phyloP scores from a whole-genome alignment of 2,329 filamentous ascomycete genomes.

The Corinectria fuckeliana region DNA sequence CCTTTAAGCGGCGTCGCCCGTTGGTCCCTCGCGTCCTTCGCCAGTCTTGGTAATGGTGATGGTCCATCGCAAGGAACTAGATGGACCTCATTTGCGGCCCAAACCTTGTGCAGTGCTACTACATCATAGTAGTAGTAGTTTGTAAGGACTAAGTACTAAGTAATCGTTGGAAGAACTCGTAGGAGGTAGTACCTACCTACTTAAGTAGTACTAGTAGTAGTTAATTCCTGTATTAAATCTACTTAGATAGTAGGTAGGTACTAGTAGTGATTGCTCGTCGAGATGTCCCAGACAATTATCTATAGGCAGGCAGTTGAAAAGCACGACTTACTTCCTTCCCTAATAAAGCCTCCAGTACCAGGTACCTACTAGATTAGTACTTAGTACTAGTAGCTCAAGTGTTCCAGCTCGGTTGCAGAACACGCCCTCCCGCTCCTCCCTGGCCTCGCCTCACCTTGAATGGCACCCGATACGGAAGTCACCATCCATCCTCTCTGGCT shows the following conservation, averaged over 20 bases:
- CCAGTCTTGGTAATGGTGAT: slow-evolving; percentile 2
- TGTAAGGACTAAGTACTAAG: no score
- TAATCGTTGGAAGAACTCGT: no score
- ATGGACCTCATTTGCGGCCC: neutral
- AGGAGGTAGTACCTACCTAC: neutral
- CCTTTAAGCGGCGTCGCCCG: slow-evolving; percentile 6
- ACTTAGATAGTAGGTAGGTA: no score
- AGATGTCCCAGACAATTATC: no score
- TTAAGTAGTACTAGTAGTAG: no score
- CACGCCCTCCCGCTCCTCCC: neutral
- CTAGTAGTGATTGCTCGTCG: no score
- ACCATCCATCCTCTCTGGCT: neutral
- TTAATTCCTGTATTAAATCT: no score
- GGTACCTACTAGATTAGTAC: no score
- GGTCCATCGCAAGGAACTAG: neutral
- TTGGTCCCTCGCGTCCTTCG: neutral
- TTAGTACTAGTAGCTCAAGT: neutral
- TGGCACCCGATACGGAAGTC: neutral
- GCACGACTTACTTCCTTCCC: no score
- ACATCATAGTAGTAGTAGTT: no score
- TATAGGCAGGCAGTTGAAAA: no score
- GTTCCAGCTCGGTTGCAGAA: neutral
- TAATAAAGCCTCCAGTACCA: no score
- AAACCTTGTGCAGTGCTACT: slow-evolving; percentile 1
- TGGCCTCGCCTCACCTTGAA: neutral